A percentile compares a stretch with the other conserved stretches of the same genome.
Evolutionary conservation across 1,284 basidiomycete genomes (phyloP).

Genomic region (Microbotryum violaceum): DNA sequence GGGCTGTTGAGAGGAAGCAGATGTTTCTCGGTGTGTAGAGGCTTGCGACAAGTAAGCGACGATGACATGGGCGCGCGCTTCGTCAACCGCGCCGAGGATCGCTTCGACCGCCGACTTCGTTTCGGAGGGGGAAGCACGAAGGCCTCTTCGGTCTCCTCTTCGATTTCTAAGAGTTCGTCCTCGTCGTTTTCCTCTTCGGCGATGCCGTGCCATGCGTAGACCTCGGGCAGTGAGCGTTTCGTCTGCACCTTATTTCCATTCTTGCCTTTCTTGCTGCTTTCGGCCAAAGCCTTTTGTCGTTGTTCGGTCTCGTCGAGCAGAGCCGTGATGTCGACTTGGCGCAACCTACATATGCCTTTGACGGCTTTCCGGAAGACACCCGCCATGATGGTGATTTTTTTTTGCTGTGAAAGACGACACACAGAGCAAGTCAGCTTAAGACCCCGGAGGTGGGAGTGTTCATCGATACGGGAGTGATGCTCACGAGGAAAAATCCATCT

Average conservation of each 20-base stretch:
- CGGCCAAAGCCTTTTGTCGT: not conserved
- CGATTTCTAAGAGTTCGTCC: not conserved
- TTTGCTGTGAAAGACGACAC: too few species aligned
- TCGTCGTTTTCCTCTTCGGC: not conserved
- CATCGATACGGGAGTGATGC: slow-evolving; percentile 9
- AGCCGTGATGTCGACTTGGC: not conserved
- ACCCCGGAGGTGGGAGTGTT: not conserved
- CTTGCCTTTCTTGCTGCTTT: not conserved
- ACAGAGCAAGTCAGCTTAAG: not conserved
- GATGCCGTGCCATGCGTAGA: not conserved
- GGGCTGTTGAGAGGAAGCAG: slow-evolving; percentile 27
- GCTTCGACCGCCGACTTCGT: not conserved
- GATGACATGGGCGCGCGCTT: not conserved
- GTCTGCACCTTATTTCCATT: not conserved
- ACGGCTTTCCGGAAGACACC: slow-evolving; percentile 15
- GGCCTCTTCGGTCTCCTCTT: not conserved
- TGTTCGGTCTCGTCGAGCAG: slow-evolving; percentile 5
- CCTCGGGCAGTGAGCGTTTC: not conserved
- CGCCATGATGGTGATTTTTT: not conserved
- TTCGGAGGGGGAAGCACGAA: not conserved
- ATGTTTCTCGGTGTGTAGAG: slow-evolving; percentile 12
- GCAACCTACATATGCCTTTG: slow-evolving; percentile 12
- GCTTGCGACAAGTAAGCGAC: slow-evolving; percentile 16
- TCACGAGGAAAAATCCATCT: slow-evolving; percentile 2
- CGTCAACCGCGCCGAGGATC: not conserved